phyloP scores from a whole-genome alignment of 2,329 filamentous ascomycete species.

The Herpotrichia juniperi region DNA sequence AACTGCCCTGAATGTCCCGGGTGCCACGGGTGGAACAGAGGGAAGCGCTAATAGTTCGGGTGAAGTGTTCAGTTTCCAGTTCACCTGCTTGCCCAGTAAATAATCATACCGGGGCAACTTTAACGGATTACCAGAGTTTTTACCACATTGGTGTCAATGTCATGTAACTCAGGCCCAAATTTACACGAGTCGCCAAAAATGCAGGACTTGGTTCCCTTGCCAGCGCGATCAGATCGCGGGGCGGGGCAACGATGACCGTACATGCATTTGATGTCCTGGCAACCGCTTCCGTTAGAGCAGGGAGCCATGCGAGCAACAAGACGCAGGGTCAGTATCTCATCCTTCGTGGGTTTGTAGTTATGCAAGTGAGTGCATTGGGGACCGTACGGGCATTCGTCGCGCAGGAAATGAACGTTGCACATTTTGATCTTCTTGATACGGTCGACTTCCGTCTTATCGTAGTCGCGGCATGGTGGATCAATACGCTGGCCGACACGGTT shows the following conservation, averaged over 20 bases:
- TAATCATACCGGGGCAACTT: background rate
- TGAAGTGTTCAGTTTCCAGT: too few relatives aligned
- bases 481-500: slow-evolving; percentile 67
- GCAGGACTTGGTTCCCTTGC: slow-evolving; percentile 60
- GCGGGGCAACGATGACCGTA: slow-evolving; percentile 69
- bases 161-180: slow-evolving; percentile 63
- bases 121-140: slow-evolving; percentile 53
- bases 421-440: slow-evolving; percentile 67
- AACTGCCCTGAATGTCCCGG: too few relatives aligned
- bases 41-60: too few relatives aligned
- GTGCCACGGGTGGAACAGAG: too few relatives aligned
- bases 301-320: slow-evolving; percentile 68
- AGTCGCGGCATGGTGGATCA: slow-evolving; percentile 57
- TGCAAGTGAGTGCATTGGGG: slow-evolving; percentile 62
- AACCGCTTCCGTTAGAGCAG: slow-evolving; percentile 63
- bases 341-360: slow-evolving; percentile 58
- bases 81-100: background rate
- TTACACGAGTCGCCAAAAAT: slow-evolving; percentile 64
- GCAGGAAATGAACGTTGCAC: slow-evolving; percentile 67
- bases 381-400: slow-evolving; percentile 62
- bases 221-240: slow-evolving; percentile 46
- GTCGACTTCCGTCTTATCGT: slow-evolving; percentile 62
- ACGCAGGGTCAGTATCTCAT: slow-evolving; percentile 60
- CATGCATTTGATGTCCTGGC: slow-evolving; percentile 65
- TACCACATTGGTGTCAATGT: slow-evolving; percentile 62